Conservation (phyloP, 176 grass and related monocot genomes). For the Cenchrus purpureus region DNA sequence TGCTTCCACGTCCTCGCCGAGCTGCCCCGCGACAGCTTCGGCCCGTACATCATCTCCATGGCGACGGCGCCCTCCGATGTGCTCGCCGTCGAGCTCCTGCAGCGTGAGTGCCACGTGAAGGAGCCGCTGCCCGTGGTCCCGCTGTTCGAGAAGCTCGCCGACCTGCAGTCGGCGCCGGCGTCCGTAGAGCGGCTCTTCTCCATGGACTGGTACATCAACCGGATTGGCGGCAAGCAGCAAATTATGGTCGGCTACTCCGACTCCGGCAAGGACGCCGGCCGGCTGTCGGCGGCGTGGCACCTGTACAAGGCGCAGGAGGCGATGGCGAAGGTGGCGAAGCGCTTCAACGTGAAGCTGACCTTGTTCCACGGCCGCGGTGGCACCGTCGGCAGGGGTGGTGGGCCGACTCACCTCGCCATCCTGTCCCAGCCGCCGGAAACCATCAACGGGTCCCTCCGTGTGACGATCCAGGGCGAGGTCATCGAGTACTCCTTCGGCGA, state of each 20-base stretch:
- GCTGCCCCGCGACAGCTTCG: slow-evolving; percentile 75
- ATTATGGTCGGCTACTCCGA: slow-evolving; percentile 96
- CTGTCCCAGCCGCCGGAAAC: slow-evolving; percentile 92
- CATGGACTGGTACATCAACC: slow-evolving; percentile 69
- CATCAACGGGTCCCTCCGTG: slow-evolving; percentile 77
- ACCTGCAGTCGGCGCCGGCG: slow-evolving; percentile 63
- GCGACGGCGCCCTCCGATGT: slow-evolving; percentile 81
- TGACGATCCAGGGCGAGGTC: slow-evolving; percentile 90
- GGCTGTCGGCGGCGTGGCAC: slow-evolving; percentile 81
- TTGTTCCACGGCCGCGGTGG: slow-evolving; percentile 85
- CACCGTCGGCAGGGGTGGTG: slow-evolving; percentile 78
- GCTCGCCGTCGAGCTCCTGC: slow-evolving; percentile 83
- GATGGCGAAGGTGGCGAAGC: slow-evolving; percentile 67
- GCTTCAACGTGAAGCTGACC: slow-evolving; percentile 70
- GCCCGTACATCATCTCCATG: slow-evolving; percentile 93
- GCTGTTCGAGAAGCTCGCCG: slow-evolving; percentile 83
- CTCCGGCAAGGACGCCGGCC: slow-evolving; percentile 91
- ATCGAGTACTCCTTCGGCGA: slow-evolving; percentile 87
- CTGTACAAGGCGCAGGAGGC: slow-evolving; percentile 86
- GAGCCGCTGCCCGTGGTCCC: slow-evolving; percentile 68
- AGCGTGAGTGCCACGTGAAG: slow-evolving; percentile 61
- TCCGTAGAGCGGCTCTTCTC: slow-evolving; percentile 66
- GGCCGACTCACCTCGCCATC: slow-evolving; percentile 83
- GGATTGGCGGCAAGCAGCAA: slow-evolving; percentile 77
- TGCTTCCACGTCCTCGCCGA: slow-evolving; percentile 70